Evolutionary conservation across 352 stramenopile species (phyloP), one percentile per base, ranked within the genome.

Genomic region (Globisporangium solare): DNA sequence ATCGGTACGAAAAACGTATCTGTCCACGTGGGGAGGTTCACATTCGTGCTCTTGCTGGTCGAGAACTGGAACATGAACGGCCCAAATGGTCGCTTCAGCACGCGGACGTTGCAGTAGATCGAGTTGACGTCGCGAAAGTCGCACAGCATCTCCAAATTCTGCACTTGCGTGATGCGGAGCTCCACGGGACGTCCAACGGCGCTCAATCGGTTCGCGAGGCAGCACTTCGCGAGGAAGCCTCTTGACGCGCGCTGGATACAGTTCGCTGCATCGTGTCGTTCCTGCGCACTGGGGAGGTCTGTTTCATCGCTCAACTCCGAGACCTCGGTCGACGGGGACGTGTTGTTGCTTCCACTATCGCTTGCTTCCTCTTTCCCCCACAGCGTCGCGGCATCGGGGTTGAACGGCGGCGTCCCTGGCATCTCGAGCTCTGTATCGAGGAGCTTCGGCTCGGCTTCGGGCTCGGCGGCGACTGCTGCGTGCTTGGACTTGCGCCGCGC

Each of bases 1-100:
- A 88, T 77, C 2, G 83, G 83, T 42, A 90, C 79, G 51, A 91
- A 90, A 60, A 90, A 89, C 47, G 51, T 69, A 66, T 89, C 79
- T 11, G 64, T 58, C 73, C 80, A 93, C 13, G 60, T 75, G 5
- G 79, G 79, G 13, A 76, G 50, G 40, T 88, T 72, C 32, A 88
- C 67, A 48, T 86, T 83, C 11, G 66, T 73, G 56, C 75, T 70
- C 50, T 77, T 78, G 17, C 52, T 55, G 2, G 83, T 86, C 40
- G 74, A 73, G 66, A 91, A 93, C 66, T 93, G 76, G 57, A 91
- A 93, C 83, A 93, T 93, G 71, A 92, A 92, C 39, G 83, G 83
- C 0, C 83, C 83, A 50, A 91, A 93, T 12, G 83, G 83, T 39
- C 89, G 88, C 69, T 91, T 91, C n/a, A 93, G 73, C 56, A 93